Evolutionary conservation across 2,329 filamentous ascomycete genomes (phyloP).

Genomic region (Cercospora canescens): DNA sequence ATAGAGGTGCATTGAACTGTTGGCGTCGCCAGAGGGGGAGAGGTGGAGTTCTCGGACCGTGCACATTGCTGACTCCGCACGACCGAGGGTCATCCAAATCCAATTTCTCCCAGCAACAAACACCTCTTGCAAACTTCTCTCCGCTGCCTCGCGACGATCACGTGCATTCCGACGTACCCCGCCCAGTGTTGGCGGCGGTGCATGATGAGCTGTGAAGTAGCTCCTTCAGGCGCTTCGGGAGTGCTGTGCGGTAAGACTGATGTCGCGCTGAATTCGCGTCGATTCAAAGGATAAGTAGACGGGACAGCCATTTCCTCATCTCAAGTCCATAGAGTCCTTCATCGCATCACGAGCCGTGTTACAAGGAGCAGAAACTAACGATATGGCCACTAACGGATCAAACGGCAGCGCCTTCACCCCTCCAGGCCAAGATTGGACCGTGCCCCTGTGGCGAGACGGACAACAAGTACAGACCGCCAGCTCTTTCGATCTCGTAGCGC

Average conservation of each 20-base stretch:
- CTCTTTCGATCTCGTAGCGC: conserved; percentile 58
- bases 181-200: background rate
- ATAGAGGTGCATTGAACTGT: background rate
- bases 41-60: conserved; percentile 7
- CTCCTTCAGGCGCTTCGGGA: background rate
- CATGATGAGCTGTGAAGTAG: background rate
- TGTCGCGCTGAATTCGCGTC: background rate
- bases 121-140: background rate
- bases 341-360: background rate
- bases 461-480: conserved; percentile 46
- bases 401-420: background rate
- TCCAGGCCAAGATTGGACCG: conserved; percentile 21
- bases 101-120: background rate
- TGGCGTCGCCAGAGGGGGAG: background rate
- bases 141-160: background rate
- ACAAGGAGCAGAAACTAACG: background rate
- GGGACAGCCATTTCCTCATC: background rate
- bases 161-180: background rate
- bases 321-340: background rate
- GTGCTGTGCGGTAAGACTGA: background rate
- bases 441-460: conserved; percentile 48
- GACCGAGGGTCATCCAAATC: background rate
- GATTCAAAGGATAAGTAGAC: background rate
- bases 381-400: conserved; percentile 7
- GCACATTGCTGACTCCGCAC: conserved; percentile 7